Evolutionary conservation across 345 rosid genomes (phyloP).

Genomic region (Garcia nutans): DNA sequence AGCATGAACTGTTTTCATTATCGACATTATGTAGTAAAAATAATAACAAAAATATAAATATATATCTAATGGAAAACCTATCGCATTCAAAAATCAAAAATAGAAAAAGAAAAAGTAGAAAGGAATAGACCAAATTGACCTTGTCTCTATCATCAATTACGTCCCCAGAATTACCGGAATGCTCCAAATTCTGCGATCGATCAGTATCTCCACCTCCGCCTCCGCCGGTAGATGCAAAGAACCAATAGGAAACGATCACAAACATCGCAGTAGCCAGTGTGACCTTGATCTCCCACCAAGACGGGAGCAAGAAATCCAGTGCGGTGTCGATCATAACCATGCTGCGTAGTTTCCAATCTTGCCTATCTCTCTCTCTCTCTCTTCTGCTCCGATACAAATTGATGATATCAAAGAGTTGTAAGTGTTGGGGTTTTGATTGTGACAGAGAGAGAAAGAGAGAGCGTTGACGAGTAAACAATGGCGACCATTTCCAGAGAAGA

Average conservation of each 20-base stretch:
- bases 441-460: not conserved
- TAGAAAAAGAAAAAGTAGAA: not conserved
- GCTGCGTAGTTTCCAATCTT: not conserved
- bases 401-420: not conserved
- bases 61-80: not conserved
- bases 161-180: constrained; percentile 39
- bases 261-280: constrained; percentile 61
- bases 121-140: constrained; percentile 39
- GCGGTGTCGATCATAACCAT: constrained; percentile 37
- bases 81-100: not conserved
- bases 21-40: not conserved
- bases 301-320: constrained; percentile 59
- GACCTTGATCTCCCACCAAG: constrained; percentile 87
- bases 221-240: constrained; percentile 48
- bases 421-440: constrained; percentile 19
- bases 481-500: constrained; percentile 16
- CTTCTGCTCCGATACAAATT: not conserved
- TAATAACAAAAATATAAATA: not conserved
- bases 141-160: constrained; percentile 53
- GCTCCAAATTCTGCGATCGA: constrained; percentile 41
- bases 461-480: constrained; percentile 10
- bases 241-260: constrained; percentile 59
- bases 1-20: not conserved
- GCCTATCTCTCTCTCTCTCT: not conserved
- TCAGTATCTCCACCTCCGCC: constrained; percentile 34